These are phyloP conservation scores for Marasmius tenuissimus DNA, from an alignment of 1,284 basidiomycete genomes.

Conservation along the genomic window DNA sequence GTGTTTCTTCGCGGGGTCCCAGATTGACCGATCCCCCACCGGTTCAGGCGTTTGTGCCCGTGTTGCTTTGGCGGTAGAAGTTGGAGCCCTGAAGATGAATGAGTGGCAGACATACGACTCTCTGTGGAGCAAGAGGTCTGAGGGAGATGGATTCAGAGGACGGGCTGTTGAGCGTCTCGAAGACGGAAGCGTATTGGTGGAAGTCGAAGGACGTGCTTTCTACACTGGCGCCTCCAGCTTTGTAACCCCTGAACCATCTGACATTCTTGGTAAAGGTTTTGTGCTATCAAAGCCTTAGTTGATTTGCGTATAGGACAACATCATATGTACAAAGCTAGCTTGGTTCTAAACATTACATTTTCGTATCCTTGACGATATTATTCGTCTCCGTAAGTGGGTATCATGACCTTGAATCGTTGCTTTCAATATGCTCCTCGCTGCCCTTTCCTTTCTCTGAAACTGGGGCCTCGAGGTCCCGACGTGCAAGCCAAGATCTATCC, in stretches of 20 bases:
- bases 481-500: slow-evolving; percentile 1
- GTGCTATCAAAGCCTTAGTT: background rate
- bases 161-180: slow-evolving; percentile 19
- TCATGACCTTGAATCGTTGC: background rate
- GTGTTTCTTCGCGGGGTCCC: slow-evolving; percentile 42
- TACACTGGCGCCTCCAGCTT: slow-evolving; percentile 33
- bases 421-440: background rate
- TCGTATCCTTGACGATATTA: too few species aligned
- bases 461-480: background rate
- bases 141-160: slow-evolving; percentile 30
- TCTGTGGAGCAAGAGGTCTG: slow-evolving; percentile 24
- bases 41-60: slow-evolving; percentile 43
- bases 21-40: slow-evolving; percentile 43
- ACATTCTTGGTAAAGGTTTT: slow-evolving; percentile 14
- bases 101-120: slow-evolving; percentile 34
- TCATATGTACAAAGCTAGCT: too few species aligned
- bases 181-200: slow-evolving; percentile 23
- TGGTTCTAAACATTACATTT: too few species aligned
- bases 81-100: slow-evolving; percentile 26
- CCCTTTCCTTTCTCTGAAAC: slow-evolving; percentile 1
- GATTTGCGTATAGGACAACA: background rate
- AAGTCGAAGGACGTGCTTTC: slow-evolving; percentile 30
- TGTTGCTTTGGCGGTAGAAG: slow-evolving; percentile 36
- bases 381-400: background rate
- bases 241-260: slow-evolving; percentile 20